phyloP scores from a whole-genome alignment of 2,329 filamentous ascomycete genomes.

The Xylaria sp. region DNA sequence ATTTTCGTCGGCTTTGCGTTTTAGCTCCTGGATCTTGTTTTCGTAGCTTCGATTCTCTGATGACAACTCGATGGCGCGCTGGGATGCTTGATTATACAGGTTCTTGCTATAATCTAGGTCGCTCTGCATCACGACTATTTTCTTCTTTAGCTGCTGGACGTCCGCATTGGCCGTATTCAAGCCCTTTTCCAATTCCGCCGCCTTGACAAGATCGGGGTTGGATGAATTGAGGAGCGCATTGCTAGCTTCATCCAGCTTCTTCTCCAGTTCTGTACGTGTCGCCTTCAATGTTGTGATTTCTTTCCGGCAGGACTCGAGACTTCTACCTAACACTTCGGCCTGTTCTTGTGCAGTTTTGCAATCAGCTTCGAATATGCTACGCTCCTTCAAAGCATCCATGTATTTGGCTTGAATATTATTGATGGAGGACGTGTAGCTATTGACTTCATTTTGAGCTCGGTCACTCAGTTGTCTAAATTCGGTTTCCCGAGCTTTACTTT shows the following conservation, averaged over 20 bases:
- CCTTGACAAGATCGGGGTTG: slow-evolving; percentile 52
- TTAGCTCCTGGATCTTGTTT: slow-evolving; percentile 53
- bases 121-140: slow-evolving; percentile 49
- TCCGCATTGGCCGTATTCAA: slow-evolving; percentile 54
- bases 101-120: slow-evolving; percentile 67
- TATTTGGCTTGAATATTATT: slow-evolving; percentile 58
- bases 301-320: slow-evolving; percentile 51
- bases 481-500: slow-evolving; percentile 49
- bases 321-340: slow-evolving; percentile 48
- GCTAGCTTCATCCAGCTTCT: slow-evolving; percentile 51
- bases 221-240: slow-evolving; percentile 50
- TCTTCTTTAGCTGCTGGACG: slow-evolving; percentile 54
- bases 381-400: slow-evolving; percentile 54
- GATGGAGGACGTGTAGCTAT: slow-evolving; percentile 57
- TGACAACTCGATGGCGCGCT: slow-evolving; percentile 56
- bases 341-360: slow-evolving; percentile 53
- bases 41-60: slow-evolving; percentile 60
- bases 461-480: slow-evolving; percentile 56
- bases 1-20: slow-evolving; percentile 56
- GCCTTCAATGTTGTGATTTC: slow-evolving; percentile 53
- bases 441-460: slow-evolving; percentile 57
- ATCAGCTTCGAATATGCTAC: slow-evolving; percentile 55
- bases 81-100: slow-evolving; percentile 68
- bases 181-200: slow-evolving; percentile 55
- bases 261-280: slow-evolving; percentile 51